Evolutionary conservation across 495 filamentous ascomycete species (phyloP).

Genomic region (Penicillium goetzii): DNA sequence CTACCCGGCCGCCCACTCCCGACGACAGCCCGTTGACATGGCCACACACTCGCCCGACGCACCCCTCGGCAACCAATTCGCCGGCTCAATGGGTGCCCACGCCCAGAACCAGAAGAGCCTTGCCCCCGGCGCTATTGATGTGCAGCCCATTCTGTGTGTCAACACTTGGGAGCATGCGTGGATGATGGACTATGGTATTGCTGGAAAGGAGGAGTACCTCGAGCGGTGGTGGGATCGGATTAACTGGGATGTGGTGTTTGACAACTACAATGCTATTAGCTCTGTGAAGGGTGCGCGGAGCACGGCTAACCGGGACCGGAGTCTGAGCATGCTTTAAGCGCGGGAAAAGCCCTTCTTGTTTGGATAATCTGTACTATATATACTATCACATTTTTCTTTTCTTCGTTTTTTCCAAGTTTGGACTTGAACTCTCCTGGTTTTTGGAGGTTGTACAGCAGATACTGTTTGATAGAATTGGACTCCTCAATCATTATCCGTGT

Average conservation of each 20-base stretch:
- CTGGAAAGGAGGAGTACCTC: conserved; percentile 75
- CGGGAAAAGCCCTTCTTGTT: conserved; percentile 23
- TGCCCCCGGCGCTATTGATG: conserved; percentile 69
- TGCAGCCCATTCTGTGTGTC: conserved; percentile 80
- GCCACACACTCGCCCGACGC: conserved; percentile 61
- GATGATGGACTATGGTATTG: conserved; percentile 81
- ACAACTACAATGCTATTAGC: conserved; percentile 47
- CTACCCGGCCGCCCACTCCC: conserved; percentile 80
- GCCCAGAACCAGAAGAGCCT: conserved; percentile 48
- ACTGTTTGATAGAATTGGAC: conserved; percentile 23
- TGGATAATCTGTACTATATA: conserved; percentile 42
- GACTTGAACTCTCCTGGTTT: conserved; percentile 1
- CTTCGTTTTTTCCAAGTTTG: conserved; percentile 6
- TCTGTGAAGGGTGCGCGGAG: conserved; percentile 28
- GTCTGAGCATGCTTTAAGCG: conserved; percentile 38
- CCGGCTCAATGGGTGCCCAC: conserved; percentile 55
- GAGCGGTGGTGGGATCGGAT: conserved; percentile 84
- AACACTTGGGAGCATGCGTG: conserved; percentile 98
- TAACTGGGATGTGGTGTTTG: conserved; percentile 76
- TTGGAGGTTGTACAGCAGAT: conserved; percentile 27
- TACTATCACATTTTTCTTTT: conserved; percentile 29
- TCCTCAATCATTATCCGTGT: conserved; percentile 9
- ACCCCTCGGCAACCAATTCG: conserved; percentile 47
- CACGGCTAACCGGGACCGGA: conserved; percentile 30
- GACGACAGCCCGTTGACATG: conserved; percentile 78